phyloP scores from a whole-genome alignment of 805 yeast species.

The Yarrowia alimentaria region DNA sequence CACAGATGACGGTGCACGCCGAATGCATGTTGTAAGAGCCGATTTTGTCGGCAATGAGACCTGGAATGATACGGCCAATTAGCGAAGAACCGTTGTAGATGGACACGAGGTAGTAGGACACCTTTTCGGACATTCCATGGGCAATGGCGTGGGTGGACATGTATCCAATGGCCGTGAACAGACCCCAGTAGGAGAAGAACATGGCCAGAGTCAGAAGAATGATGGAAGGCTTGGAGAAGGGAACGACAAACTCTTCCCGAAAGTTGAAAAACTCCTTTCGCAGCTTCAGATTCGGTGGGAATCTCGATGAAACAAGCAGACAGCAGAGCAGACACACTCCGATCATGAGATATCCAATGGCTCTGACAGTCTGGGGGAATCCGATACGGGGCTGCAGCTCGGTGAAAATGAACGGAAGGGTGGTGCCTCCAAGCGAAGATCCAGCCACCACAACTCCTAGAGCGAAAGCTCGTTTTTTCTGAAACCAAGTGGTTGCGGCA shows the following conservation, averaged over 20 bases:
- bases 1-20: conserved; percentile 46
- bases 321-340: conserved; percentile 39
- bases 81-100: conserved; percentile 51
- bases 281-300: conserved; percentile 31
- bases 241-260: conserved; percentile 7
- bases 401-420: conserved; percentile 56
- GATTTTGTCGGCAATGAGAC: conserved; percentile 50
- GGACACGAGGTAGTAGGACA: conserved; percentile 46
- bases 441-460: conserved; percentile 64
- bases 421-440: conserved; percentile 64
- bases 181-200: conserved; percentile 49
- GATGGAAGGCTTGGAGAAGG: conserved; percentile 29
- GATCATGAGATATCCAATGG: conserved; percentile 43
- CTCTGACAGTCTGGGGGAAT: conserved; percentile 58
- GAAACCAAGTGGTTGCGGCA: conserved; percentile 62
- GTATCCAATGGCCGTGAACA: conserved; percentile 53
- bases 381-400: conserved; percentile 50
- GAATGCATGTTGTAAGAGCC: conserved; percentile 61
- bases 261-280: conserved; percentile 35
- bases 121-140: conserved; percentile 30
- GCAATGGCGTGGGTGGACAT: conserved; percentile 53
- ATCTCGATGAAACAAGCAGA: conserved; percentile 38
- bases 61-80: conserved; percentile 56
- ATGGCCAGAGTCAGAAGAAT: conserved; percentile 36
- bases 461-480: conserved; percentile 55